phyloP scores from a whole-genome alignment of 148 eudicot genomes.

The Cornus suecica region DNA sequence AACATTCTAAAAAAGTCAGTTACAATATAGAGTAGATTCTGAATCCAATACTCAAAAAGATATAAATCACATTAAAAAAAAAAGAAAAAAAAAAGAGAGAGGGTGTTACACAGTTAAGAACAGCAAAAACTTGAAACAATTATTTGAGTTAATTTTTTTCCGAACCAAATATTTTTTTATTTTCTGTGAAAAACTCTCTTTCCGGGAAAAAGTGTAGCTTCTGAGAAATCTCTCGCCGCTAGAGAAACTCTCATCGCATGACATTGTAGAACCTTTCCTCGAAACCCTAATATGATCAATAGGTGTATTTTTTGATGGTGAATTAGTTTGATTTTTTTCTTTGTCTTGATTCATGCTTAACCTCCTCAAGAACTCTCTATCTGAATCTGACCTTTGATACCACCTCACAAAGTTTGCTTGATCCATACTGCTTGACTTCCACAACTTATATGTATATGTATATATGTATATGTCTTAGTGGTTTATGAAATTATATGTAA shows the following conservation, averaged over 20 bases:
- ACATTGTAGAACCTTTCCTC: not conserved
- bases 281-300: not conserved
- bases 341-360: not conserved
- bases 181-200: not conserved
- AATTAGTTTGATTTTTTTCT: not conserved
- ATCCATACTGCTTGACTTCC: too few species aligned
- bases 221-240: slow-evolving; percentile 24
- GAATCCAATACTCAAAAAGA: too few species aligned
- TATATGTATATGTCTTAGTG: too few species aligned
- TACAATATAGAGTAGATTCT: too few species aligned
- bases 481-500: too few species aligned
- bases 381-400: slow-evolving; percentile 22
- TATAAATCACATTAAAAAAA: too few species aligned
- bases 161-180: slow-evolving; percentile 12
- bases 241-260: slow-evolving; percentile 17
- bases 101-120: too few species aligned
- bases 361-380: slow-evolving; percentile 23
- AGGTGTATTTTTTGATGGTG: not conserved
- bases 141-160: not conserved
- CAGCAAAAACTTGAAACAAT: too few species aligned
- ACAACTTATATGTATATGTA: too few species aligned
- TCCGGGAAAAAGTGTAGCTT: slow-evolving; percentile 22
- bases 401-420: slow-evolving; percentile 1
- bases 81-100: too few species aligned
- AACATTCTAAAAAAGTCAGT: too few species aligned